Evolutionary conservation across 129 eudicot species (phyloP), one percentile per base, ranked within the genome.

Genomic region (Scalesia atractyloides): DNA sequence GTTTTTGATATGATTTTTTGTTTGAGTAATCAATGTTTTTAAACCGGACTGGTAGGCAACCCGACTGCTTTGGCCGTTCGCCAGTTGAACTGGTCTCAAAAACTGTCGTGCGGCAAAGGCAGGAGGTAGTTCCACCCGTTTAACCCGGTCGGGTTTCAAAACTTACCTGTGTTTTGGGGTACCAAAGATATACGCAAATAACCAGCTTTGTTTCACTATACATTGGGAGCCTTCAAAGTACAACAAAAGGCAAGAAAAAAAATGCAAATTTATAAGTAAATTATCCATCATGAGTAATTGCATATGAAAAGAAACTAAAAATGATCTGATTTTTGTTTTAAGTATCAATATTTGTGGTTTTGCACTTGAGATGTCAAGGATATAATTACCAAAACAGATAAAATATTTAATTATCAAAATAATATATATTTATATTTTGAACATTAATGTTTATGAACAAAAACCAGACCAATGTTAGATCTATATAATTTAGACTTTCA

Each of bases 131-230:
- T 30, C 34, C 34, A 30, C 34, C 34, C 0, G 10, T 41, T 41
- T 41, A 41, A 41, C 59, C 59, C 19, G 11, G 26, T 54, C 61
- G 6, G n/a, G 18, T 20, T 59, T 12, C 9, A 58, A 57, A 20
- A 24, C 63, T 80, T 49, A 92, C 98, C 92, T 83, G 84, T 18
- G 98, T 93, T 83, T 85, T 89, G 37, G 96, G 98, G 85, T 66
- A 84, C 98, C 98, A 93, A 74, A 93, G 70, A 77, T 85, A 89
- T 64, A 93, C 83, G 63, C 82, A 80, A 69, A 93, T 80, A 63
- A 85, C 95, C 84, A 93, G 46, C 71, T 93, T 93, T 26, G 92
- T 88, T 87, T 93, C 98, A 82, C 95, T 83, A 68, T 89, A 89
- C 98, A 93, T 85, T 11, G 98, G 96, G 80, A 93, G 86, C 98